These are phyloP conservation scores for Piromyces finnis DNA, from an alignment of 192 early-diverging fungal genomes.

Conservation along the genomic window DNA sequence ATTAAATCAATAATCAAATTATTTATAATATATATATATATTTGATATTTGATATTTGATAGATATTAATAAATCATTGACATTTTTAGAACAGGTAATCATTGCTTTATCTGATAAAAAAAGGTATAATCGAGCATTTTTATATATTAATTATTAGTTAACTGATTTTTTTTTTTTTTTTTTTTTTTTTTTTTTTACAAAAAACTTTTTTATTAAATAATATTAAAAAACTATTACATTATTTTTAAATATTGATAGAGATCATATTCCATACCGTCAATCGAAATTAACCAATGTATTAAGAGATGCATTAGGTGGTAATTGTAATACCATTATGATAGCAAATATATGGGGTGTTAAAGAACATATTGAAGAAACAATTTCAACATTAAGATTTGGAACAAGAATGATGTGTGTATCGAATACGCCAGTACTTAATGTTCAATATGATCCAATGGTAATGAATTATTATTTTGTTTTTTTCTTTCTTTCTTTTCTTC, in stretches of 20 bases:
- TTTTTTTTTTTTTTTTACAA: too few relatives aligned
- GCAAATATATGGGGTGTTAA: conserved; percentile 33
- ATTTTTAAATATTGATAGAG: conserved; percentile 7
- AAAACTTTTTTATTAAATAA: too few relatives aligned
- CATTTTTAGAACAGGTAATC: conserved; percentile 43
- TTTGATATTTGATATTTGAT: too few relatives aligned
- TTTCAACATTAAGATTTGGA: conserved; percentile 39
- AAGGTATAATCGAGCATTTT: conserved; percentile 14
- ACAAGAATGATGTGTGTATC: conserved; percentile 48
- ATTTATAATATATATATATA: too few relatives aligned
- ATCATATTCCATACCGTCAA: conserved; percentile 44
- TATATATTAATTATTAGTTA: too few relatives aligned
- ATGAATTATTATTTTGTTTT: too few relatives aligned
- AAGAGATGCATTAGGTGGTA: conserved; percentile 38
- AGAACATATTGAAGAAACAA: conserved; percentile 39
- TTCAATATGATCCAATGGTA: conserved; percentile 34
- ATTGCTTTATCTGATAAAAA: conserved; percentile 43
- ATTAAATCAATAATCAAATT: too few relatives aligned
- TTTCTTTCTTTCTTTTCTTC: too few relatives aligned
- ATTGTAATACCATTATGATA: conserved; percentile 26
- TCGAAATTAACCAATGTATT: conserved; percentile 41
- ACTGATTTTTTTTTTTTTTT: too few relatives aligned
- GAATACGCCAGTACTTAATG: conserved; percentile 28
- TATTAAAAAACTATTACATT: too few relatives aligned
- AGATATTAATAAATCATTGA: conserved; percentile 43